Evolutionary conservation across 2,329 filamentous ascomycete species (phyloP).

Genomic region (Penicillium sp.): DNA sequence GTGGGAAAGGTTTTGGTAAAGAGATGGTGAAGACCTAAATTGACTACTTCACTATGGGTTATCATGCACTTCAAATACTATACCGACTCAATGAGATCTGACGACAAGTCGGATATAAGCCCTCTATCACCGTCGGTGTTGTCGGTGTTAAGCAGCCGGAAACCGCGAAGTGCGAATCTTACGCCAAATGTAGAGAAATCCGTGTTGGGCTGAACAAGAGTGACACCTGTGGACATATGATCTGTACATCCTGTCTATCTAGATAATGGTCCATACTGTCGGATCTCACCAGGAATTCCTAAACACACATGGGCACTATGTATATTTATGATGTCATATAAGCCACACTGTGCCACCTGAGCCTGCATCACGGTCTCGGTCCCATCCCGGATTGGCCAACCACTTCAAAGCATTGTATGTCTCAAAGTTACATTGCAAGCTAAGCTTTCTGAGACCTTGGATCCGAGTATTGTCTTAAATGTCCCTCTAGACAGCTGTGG

Average conservation of each 20-base stretch:
- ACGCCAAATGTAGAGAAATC: not conserved
- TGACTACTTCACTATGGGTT: not conserved
- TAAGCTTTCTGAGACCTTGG: constrained; percentile 4
- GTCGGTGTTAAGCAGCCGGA: not conserved
- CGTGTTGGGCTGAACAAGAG: not conserved
- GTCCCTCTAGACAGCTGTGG: not conserved
- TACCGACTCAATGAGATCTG: not conserved
- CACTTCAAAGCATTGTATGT: not conserved
- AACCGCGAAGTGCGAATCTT: no score
- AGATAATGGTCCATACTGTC: not conserved
- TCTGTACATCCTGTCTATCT: not conserved
- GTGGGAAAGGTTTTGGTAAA: no score
- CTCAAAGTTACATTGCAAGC: not conserved
- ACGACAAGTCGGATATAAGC: not conserved
- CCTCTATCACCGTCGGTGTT: not conserved
- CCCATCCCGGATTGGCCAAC: not conserved
- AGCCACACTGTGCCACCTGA: not conserved
- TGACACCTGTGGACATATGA: not conserved
- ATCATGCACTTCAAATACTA: not conserved
- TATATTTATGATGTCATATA: constrained; percentile 1
- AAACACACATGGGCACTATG: not conserved
- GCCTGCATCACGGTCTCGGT: not conserved
- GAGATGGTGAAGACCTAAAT: not conserved
- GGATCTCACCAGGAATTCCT: not conserved
- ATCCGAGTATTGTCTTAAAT: not conserved